Base-by-base conservation (phyloP, 352 stramenopile species). In the Pythium utonaiense region DNA sequence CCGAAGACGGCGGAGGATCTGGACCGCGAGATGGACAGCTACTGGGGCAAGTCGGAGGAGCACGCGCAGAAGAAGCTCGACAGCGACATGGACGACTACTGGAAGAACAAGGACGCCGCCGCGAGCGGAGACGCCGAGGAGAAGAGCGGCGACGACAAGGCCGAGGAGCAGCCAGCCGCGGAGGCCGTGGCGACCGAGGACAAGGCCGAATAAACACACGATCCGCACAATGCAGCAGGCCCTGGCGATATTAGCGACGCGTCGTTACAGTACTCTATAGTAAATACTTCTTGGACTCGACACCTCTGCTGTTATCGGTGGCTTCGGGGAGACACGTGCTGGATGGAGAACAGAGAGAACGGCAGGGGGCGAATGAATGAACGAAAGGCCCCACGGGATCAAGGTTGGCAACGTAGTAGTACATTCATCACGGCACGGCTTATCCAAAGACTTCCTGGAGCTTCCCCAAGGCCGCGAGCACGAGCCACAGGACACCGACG, bases 41-140 rank as follows among this genome's bases (percentile, higher is more conserved):
- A 94, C 77, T 94, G 85, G 85, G 81, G 80, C 51, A 94, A 94
- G 70, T 92, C 82, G 54, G 72, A 78, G 61, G 85, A 94, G 67
- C 85, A 94, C 63, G 85, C 85, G 22, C 40, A 75, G 52, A 94
- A 94, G 78, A 91, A 90, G 67, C 62, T 94, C 27, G 85, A 94
- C 60, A 73, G 51, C 40, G 85, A 94, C 69, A 90, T 94, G 85
- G 82, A 94, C 65, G 76, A 91, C 63, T 94, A 94, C 74, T 94
- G 85, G 85, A 94, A 94, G 80, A 80, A 62, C 38, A 94, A 94
- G 73, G 76, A 80, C 42, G 72, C 77, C 4, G 31, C 45, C n/a
- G 52, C 54, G 42, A 30, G 48, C 3, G 58, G 48, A 10, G 52
- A 55, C 9, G 30, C 42, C 7, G 53, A 52, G 27, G 12, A 42